Conservation (phyloP, 768 basidiomycete genomes). For the Mycena galopus region DNA sequence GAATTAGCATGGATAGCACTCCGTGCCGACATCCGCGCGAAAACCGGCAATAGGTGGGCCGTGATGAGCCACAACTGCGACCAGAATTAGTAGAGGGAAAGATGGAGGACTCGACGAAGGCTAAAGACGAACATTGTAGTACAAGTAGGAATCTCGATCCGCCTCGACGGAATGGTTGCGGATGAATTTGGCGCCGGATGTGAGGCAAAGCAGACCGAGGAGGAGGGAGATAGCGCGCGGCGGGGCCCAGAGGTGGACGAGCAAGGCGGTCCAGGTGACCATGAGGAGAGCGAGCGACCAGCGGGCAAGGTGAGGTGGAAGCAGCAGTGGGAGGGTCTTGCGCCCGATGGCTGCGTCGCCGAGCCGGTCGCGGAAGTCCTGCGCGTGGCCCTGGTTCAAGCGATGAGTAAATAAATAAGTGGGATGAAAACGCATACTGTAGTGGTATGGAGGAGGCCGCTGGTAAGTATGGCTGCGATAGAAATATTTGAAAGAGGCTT, state of each 20-base stretch:
- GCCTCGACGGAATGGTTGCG: conserved; percentile 34
- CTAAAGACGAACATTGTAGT: conserved; percentile 35
- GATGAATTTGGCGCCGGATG: conserved; percentile 31
- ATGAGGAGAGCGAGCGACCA: conserved; percentile 37
- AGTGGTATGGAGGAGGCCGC: conserved; percentile 49
- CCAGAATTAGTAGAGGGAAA: not conserved
- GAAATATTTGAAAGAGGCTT: conserved; percentile 32
- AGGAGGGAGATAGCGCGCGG: conserved; percentile 21
- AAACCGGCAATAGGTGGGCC: conserved; percentile 16
- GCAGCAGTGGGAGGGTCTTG: conserved; percentile 37
- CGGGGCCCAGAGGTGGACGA: conserved; percentile 36
- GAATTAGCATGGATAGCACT: not conserved
- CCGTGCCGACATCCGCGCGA: conserved; percentile 1
- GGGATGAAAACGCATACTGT: conserved; percentile 42
- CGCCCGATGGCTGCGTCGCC: conserved; percentile 42
- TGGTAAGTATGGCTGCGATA: conserved; percentile 44
- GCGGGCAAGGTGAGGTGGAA: conserved; percentile 36
- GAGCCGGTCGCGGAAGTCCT: conserved; percentile 40
- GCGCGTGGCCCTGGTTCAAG: conserved; percentile 37
- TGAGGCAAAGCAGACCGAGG: conserved; percentile 6
- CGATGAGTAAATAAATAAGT: not conserved
- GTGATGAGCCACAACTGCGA: conserved; percentile 23
- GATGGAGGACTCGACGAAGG: not conserved
- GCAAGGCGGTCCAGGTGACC: conserved; percentile 29
- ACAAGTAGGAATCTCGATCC: conserved; percentile 36